Percentiles rank a stretch among this genome's conserved stretches.
Conservation (phyloP, 1,284 basidiomycete genomes). For the Fistulinella staudtii region DNA sequence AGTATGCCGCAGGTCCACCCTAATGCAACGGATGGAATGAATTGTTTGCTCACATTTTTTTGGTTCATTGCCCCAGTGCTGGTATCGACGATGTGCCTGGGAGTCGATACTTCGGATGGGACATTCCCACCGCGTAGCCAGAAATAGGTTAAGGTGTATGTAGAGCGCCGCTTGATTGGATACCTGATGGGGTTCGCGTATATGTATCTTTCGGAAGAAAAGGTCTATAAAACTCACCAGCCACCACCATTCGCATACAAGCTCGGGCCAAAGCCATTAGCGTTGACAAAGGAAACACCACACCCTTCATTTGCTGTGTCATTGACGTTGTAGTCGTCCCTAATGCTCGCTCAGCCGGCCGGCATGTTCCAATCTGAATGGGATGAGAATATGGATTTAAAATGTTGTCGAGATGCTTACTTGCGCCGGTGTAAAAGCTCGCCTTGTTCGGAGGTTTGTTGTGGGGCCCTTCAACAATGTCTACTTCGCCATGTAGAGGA, state of each 20-base stretch:
- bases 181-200: constrained; percentile 20
- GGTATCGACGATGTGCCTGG: constrained; percentile 12
- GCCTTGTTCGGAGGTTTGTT: constrained; percentile 50
- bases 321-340: neutral
- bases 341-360: neutral
- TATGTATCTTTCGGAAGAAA: neutral
- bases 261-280: constrained; percentile 50
- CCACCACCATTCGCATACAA: constrained; percentile 63
- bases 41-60: neutral
- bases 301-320: constrained; percentile 34
- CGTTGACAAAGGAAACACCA: constrained; percentile 45
- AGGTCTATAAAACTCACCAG: constrained; percentile 3
- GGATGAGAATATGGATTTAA: neutral
- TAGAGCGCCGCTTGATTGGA: constrained; percentile 16
- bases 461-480: constrained; percentile 68
- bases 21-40: neutral
- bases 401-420: constrained; percentile 4
- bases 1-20: constrained; percentile 21
- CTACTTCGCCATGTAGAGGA: constrained; percentile 44
- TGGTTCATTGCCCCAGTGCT: constrained; percentile 12
- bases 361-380: constrained; percentile 57
- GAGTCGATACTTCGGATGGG: constrained; percentile 11
- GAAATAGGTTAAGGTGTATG: constrained; percentile 19
- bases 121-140: constrained; percentile 18
- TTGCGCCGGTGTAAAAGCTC: constrained; percentile 55